Conservation (phyloP, 345 rosid species). For the Murraya koenigii region DNA sequence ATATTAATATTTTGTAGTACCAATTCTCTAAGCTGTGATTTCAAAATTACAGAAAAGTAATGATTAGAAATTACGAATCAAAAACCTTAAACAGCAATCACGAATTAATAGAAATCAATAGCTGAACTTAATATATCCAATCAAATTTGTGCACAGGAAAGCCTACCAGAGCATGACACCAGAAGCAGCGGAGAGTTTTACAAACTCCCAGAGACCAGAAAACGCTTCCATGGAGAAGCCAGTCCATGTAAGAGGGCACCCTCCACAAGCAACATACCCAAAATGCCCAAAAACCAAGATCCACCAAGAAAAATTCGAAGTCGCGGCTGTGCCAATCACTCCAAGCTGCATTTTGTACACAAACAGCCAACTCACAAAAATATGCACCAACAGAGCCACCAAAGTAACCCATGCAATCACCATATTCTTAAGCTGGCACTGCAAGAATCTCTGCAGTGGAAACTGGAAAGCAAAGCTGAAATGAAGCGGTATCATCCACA, state of each 20-base stretch:
- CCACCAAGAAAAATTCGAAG: slow-evolving; percentile 76
- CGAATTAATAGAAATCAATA: not conserved
- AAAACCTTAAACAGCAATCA: no score
- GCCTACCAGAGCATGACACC: slow-evolving; percentile 79
- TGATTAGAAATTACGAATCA: not conserved
- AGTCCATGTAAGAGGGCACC: slow-evolving; percentile 77
- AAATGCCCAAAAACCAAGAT: slow-evolving; percentile 38
- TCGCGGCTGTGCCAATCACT: slow-evolving; percentile 49
- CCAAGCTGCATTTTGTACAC: slow-evolving; percentile 53
- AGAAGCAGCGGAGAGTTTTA: slow-evolving; percentile 74
- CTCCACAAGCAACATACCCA: slow-evolving; percentile 46
- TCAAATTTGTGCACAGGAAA: not conserved
- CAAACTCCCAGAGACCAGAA: slow-evolving; percentile 68
- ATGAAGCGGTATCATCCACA: slow-evolving; percentile 65
- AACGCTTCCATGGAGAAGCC: slow-evolving; percentile 80
- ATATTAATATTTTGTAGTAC: slow-evolving; percentile 73
- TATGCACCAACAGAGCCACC: slow-evolving; percentile 48
- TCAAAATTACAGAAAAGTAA: not conserved
- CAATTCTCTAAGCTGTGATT: slow-evolving; percentile 79
- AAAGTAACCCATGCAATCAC: slow-evolving; percentile 56
- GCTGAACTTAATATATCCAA: not conserved
- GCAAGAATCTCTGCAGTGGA: slow-evolving; percentile 73
- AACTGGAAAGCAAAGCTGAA: slow-evolving; percentile 74
- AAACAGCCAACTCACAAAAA: slow-evolving; percentile 60
- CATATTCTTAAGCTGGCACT: slow-evolving; percentile 59